phyloP scores from a whole-genome alignment of 1,284 basidiomycete genomes.

The Cryptococcus sp. region DNA sequence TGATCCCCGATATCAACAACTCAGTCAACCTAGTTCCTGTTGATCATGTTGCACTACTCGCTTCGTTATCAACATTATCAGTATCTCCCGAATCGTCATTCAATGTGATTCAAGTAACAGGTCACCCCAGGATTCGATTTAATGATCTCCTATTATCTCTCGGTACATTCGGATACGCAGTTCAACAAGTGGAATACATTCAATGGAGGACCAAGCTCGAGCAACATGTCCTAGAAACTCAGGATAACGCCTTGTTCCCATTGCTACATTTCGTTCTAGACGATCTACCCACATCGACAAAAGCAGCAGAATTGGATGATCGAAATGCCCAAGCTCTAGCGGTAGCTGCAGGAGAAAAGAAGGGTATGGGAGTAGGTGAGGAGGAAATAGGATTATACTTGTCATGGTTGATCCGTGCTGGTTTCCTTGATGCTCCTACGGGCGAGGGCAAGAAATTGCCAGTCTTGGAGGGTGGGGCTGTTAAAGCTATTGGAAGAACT shows the following conservation, averaged over 20 bases:
- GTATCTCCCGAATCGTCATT: conserved; percentile 52
- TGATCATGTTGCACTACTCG: conserved; percentile 87
- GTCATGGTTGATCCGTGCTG: conserved; percentile 87
- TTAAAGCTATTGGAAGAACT: conserved; percentile 47
- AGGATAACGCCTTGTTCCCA: conserved; percentile 97
- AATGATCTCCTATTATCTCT: conserved; percentile 80
- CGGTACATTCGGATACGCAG: conserved; percentile 72
- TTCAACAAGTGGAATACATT: conserved; percentile 79
- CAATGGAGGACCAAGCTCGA: conserved; percentile 89
- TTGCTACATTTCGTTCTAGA: conserved; percentile 95
- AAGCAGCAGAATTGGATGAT: conserved; percentile 88
- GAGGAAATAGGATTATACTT: conserved; percentile 80
- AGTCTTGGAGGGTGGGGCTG: conserved; percentile 40
- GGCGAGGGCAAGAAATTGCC: conserved; percentile 40
- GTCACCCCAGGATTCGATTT: conserved; percentile 81
- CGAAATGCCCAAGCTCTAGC: conserved; percentile 70
- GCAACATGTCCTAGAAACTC: conserved; percentile 85
- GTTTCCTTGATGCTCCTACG: conserved; percentile 69
- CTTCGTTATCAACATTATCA: conserved; percentile 63
- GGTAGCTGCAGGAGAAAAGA: conserved; percentile 50
- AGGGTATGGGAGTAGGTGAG: conserved; percentile 68
- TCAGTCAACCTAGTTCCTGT: conserved; percentile 98
- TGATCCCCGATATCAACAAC: conserved; percentile 97
- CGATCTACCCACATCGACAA: conserved; percentile 93
- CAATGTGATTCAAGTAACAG: conserved; percentile 81